Base-by-base conservation (phyloP, 2,329 filamentous ascomycete genomes). In the Xylaria sp. region DNA sequence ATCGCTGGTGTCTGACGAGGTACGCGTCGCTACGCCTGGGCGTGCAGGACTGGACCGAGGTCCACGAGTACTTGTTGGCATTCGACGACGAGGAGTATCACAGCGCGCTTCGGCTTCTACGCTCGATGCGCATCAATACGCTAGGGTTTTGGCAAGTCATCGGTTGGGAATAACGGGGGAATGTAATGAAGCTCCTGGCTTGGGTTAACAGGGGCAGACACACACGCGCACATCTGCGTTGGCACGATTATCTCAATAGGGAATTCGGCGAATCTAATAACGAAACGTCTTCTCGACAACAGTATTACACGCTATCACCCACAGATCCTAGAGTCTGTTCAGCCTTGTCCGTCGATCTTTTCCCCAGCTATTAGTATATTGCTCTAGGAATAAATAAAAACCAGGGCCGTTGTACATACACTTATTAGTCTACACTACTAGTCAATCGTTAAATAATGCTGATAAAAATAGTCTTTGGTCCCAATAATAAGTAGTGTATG, bases 141-240 rank as follows among this genome's bases (percentile, higher is more conserved):
- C 42, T 61, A 6, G 67, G 63, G 53, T 71, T 69, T 59, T 53
- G 36, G 26, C 51, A 60, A 13, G 67, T 71, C 5, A 69, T 71
- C 51, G 69, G 67, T 10, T 63, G 61, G 66, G 46, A 54, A 44
- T 69, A 23, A 38, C 3, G 9, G 6, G 26, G 44, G 15, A 9
- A n/a, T 33, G 53, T 23, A 11, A 20, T 15, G 53, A 38, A 38
- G n/a, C 6, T 17, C 10, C 17, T 23, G n/a, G 31, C 33, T 20
- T 20, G 28, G 51, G 11, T 53, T 53, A 38, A 23, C 6, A 11
- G 33, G 23, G 36, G 54, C 33, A 28, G 38, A 58, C 20, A 38
- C 53, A 6, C 4, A 17, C 15, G 15, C 20, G 5, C 33, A 9
- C 13, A 6, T 20, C 17, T 33, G 51, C 36, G 7, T 36, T 17